Percentiles rank a stretch among this genome's conserved stretches.
These are phyloP conservation scores for Neonectria punicea DNA, from an alignment of 2,329 filamentous ascomycete genomes.

Conservation along the genomic window DNA sequence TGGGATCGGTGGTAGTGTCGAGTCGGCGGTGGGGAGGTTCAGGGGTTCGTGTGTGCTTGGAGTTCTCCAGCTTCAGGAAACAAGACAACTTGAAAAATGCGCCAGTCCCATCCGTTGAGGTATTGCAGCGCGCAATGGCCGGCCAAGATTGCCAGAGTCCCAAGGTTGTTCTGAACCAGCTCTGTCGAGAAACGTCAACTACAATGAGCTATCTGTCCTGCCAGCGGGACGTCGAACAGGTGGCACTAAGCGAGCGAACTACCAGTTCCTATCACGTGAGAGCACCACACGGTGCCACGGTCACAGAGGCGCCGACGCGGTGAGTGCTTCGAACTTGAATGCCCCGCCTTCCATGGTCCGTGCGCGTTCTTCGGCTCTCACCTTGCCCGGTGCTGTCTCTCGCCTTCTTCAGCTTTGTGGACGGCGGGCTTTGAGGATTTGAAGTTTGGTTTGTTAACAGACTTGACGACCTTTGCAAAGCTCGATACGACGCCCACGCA, in stretches of 20 bases:
- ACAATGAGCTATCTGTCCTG: slow-evolving; percentile 53
- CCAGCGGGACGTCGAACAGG: slow-evolving; percentile 50
- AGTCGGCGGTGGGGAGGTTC: slow-evolving; percentile 49
- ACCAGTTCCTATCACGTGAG: slow-evolving; percentile 46
- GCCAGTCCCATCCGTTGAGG: slow-evolving; percentile 46
- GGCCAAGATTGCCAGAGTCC: slow-evolving; percentile 43
- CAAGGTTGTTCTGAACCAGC: slow-evolving; percentile 43
- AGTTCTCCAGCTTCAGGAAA: slow-evolving; percentile 39
- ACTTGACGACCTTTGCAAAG: slow-evolving; percentile 6
- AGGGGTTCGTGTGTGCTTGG: slow-evolving; percentile 40
- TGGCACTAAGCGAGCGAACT: slow-evolving; percentile 50
- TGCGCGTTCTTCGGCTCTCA: slow-evolving; percentile 28
- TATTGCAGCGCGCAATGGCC: slow-evolving; percentile 43
- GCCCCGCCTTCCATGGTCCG: slow-evolving; percentile 39
- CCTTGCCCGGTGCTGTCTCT: slow-evolving; percentile 32
- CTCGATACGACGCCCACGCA: slow-evolving; percentile 15
- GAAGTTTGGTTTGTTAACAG: slow-evolving; percentile 19
- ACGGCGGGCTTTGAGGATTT: slow-evolving; percentile 9
- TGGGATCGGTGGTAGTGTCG: slow-evolving; percentile 41
- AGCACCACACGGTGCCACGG: slow-evolving; percentile 20
- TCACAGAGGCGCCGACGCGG: slow-evolving; percentile 10
- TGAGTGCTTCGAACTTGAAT: slow-evolving; percentile 26
- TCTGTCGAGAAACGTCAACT: slow-evolving; percentile 45
- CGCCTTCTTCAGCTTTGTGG: slow-evolving; percentile 42
- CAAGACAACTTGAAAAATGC: slow-evolving; percentile 37